phyloP scores from a whole-genome alignment of 306 rosid species.

The Leucaena leucocephala region DNA sequence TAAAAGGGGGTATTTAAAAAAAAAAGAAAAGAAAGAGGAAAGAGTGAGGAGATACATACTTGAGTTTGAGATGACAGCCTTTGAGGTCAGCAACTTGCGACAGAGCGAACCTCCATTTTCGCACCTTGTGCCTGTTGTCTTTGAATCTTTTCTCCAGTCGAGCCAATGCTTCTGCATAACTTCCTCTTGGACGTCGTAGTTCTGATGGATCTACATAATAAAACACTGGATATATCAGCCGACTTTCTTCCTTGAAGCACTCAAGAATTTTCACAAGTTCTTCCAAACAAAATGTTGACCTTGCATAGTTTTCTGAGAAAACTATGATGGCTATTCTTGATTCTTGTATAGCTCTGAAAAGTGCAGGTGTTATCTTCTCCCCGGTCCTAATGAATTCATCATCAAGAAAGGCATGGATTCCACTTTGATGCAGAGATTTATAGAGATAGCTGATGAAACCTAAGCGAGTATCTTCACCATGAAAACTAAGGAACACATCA shows the following conservation, averaged over 20 bases:
- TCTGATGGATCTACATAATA: neutral
- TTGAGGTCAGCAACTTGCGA: neutral
- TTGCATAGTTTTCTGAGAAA: too few species aligned
- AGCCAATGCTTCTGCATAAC: too few species aligned
- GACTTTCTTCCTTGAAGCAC: neutral
- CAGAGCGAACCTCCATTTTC: too few species aligned
- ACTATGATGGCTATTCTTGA: too few species aligned
- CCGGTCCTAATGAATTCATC: neutral
- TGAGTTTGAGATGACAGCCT: neutral
- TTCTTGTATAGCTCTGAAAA: neutral
- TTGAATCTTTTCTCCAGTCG: too few species aligned
- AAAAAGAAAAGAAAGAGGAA: too few species aligned
- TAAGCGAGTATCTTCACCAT: neutral
- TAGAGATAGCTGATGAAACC: neutral
- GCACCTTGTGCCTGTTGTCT: too few species aligned
- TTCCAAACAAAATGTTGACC: neutral
- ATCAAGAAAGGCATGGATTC: neutral
- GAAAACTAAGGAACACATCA: neutral
- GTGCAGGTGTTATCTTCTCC: neutral
- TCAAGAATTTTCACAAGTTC: neutral
- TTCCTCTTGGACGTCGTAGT: too few species aligned
- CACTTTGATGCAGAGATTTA: slow-evolving; percentile 33
- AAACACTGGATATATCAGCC: neutral
- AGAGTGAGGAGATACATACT: neutral
- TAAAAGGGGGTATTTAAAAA: too few species aligned